These are phyloP conservation scores for Aureobasidium subglaciale DNA, from an alignment of 2,329 filamentous ascomycete species.

Conservation along the genomic window DNA sequence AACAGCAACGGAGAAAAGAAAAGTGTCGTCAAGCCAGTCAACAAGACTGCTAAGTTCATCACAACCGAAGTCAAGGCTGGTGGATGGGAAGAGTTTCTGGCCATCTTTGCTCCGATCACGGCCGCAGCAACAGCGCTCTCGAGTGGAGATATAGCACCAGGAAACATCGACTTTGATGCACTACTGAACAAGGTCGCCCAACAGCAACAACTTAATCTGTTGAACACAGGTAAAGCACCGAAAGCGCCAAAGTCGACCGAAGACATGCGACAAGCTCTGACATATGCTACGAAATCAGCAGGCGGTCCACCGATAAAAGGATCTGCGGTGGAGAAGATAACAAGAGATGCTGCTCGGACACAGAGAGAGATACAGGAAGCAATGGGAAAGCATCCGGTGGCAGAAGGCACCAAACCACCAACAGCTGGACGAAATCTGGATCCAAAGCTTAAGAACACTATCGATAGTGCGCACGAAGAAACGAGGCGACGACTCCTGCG, in stretches of 20 bases:
- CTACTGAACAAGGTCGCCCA: conserved; percentile 28
- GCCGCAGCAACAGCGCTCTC: conserved; percentile 43
- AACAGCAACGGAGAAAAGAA: conserved; percentile 20
- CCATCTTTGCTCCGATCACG: conserved; percentile 45
- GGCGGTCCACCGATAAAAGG: conserved; percentile 1
- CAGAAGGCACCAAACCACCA: conserved; percentile 20
- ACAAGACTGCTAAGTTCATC: conserved; percentile 34
- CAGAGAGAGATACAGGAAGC: conserved; percentile 18
- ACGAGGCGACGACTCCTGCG: conserved; percentile 22
- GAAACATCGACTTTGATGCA: conserved; percentile 30
- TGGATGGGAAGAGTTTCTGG: conserved; percentile 45
- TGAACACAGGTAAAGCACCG: conserved; percentile 23
- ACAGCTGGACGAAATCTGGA: conserved; percentile 20
- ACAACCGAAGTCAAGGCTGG: conserved; percentile 44
- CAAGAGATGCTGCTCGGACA: conserved; percentile 10
- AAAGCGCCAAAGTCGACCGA: conserved; percentile 25
- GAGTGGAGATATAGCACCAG: conserved; percentile 34
- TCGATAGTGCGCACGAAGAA: conserved; percentile 16
- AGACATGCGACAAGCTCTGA: conserved; percentile 26
- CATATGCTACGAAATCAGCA: conserved; percentile 22
- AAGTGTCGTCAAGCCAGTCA: conserved; percentile 19
- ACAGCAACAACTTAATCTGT: conserved; percentile 27
- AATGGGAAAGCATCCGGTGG: conserved; percentile 18
- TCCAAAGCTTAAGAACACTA: conserved; percentile 13
- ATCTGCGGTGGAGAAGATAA: conserved; percentile 10